Percentiles rank a stretch among this genome's conserved stretches.
Conservation (phyloP, 2,329 filamentous ascomycete species). For the Colletotrichum endophyticum region DNA sequence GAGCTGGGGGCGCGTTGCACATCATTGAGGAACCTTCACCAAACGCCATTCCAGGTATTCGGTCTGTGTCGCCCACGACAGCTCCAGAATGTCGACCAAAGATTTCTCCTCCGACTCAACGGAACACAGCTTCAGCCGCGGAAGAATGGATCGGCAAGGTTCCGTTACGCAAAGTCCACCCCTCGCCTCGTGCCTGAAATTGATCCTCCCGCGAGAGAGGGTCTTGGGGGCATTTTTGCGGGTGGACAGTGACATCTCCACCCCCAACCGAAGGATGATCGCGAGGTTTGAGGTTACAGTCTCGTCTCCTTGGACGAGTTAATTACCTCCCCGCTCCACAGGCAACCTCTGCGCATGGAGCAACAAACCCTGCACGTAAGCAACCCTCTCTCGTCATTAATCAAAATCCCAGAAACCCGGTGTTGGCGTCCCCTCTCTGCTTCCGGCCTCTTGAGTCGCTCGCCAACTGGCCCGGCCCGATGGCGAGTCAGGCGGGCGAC, state of each 20-base stretch:
- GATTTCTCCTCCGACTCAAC: not conserved
- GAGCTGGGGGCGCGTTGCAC: not conserved
- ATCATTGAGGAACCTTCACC: not conserved
- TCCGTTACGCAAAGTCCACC: not conserved
- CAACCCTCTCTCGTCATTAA: not conserved
- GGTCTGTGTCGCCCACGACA: not conserved
- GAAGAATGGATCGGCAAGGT: not conserved
- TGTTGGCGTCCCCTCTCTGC: not conserved
- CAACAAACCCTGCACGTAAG: conserved; percentile 3
- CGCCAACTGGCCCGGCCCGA: not conserved
- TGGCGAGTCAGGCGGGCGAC: conserved; percentile 7
- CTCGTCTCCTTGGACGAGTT: not conserved
- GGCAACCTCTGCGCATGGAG: not conserved
- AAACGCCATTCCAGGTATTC: not conserved
- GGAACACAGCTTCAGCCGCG: not conserved
- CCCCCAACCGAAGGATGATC: conserved; percentile 1
- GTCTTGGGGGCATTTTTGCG: not conserved
- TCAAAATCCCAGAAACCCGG: conserved; percentile 13
- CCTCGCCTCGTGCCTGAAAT: conserved; percentile 5
- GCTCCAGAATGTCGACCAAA: not conserved
- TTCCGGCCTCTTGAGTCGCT: not conserved
- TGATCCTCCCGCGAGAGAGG: conserved; percentile 2
- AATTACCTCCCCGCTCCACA: conserved; percentile 1
- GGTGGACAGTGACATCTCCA: not conserved
- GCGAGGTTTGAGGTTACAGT: conserved; percentile 12